phyloP scores from a whole-genome alignment of 129 eudicot species.

The Flaveria sonorensis region DNA sequence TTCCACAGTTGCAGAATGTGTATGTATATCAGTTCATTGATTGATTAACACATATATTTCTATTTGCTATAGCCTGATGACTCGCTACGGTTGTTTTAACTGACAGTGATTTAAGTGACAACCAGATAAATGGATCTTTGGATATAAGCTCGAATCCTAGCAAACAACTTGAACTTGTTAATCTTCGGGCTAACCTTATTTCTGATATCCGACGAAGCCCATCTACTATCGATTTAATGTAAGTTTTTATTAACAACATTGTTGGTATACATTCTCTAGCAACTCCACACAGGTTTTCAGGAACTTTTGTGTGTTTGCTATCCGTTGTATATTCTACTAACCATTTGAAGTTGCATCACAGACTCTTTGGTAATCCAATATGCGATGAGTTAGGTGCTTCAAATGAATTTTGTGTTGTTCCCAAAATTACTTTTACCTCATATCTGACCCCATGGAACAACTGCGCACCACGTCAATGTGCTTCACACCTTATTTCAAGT shows the following conservation, averaged over 20 bases:
- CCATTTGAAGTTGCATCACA: slow-evolving; percentile 11
- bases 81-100: not conserved
- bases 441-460: slow-evolving; percentile 46
- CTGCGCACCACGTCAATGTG: slow-evolving; percentile 46
- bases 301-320: not conserved
- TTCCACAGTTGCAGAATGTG: slow-evolving; percentile 66
- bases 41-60: not conserved
- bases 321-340: not conserved
- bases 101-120: slow-evolving; percentile 47
- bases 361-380: slow-evolving; percentile 57
- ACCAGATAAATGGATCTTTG: slow-evolving; percentile 54
- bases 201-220: slow-evolving; percentile 1
- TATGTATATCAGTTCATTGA: slow-evolving; percentile 22
- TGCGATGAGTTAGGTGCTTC: slow-evolving; percentile 42
- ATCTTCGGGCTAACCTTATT: slow-evolving; percentile 56
- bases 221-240: slow-evolving; percentile 24
- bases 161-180: slow-evolving; percentile 61
- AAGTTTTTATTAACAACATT: not conserved
- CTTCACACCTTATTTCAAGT: slow-evolving; percentile 40
- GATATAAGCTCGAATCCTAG: slow-evolving; percentile 50
- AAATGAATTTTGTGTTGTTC: slow-evolving; percentile 39
- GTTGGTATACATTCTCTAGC: not conserved
- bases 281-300: not conserved
- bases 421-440: slow-evolving; percentile 23
- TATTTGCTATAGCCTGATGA: slow-evolving; percentile 37